Evolutionary conservation across 2,329 filamentous ascomycete species (phyloP), one percentile per base, ranked within the genome.

Genomic region (Penicillium polonicum): DNA sequence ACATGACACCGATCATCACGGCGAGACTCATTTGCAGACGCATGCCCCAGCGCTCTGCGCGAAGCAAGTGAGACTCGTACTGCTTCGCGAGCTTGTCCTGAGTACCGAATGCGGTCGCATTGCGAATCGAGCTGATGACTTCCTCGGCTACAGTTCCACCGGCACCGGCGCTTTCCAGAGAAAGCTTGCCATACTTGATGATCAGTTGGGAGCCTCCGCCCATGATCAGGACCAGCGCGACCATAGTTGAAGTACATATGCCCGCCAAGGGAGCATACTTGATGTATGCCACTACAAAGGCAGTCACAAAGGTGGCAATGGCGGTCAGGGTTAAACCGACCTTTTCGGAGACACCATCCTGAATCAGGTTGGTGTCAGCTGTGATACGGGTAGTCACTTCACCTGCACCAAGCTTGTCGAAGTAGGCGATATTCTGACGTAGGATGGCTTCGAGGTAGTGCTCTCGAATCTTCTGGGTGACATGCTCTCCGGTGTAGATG

Each of bases 321-420:
- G 90, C 90, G 15, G 87, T 85, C 55, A 96, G 72, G 0, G 90
- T 92, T 62, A 96, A 78, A 15, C 86, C 87, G 44, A 96, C 84
- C 78, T 96, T 96, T 74, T 96, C 91, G 0, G 91, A 95, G 45
- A 99, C 91, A 56, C 92, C 93, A 65, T 96, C 92, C 74, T 97
- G 93, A 55, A 97, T 88, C 52, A 96, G 80, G 69, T 96, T 97
- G 44, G 91, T 96, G 73, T 97, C 93, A 12, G 92, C 88, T 0
- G 93, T 97, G 66, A 97, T 96, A 62, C 92, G 88, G 1, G 92
- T 96, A 0, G 92, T 96, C 60, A 97, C 90, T 76, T 97, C 94
- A 58, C 93, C 92, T 35, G 92, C 89, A 51, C 92, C 93, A 15
- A 96, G 83, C 69, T 94, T 94, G 74, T 97, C 94, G 75, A 95